These are phyloP conservation scores for Suhomyces faveliae DNA, from an alignment of 805 yeast species.

Conservation along the genomic window DNA sequence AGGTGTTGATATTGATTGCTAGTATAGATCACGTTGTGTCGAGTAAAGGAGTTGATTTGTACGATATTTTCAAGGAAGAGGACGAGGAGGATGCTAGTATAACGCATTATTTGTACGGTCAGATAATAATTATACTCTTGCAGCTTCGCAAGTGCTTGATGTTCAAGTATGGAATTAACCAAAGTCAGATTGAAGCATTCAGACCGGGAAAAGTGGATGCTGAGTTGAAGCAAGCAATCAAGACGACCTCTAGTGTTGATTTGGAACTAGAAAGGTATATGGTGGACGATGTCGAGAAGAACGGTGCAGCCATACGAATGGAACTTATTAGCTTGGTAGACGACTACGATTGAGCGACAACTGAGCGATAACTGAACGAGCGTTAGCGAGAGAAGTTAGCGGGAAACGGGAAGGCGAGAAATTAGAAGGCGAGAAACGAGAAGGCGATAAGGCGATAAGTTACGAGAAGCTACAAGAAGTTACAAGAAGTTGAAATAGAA, in stretches of 20 bases:
- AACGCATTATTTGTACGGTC: slow-evolving; percentile 13
- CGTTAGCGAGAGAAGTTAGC: no score
- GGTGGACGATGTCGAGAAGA: neutral
- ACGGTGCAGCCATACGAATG: neutral
- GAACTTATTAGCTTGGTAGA: neutral
- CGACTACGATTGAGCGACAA: neutral
- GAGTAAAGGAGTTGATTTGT: slow-evolving; percentile 40
- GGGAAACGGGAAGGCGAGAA: no score
- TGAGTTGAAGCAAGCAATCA: slow-evolving; percentile 33
- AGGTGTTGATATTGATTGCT: slow-evolving; percentile 44
- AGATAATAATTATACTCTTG: slow-evolving; percentile 15
- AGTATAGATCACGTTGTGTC: slow-evolving; percentile 45
- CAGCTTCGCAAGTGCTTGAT: slow-evolving; percentile 20
- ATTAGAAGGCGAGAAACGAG: no score
- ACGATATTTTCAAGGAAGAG: slow-evolving; percentile 13
- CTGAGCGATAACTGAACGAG: no score
- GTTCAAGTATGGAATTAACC: slow-evolving; percentile 20
- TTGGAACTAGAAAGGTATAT: neutral
- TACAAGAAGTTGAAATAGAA: no score
- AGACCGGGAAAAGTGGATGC: slow-evolving; percentile 28
- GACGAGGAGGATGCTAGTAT: slow-evolving; percentile 12
- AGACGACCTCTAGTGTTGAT: slow-evolving; percentile 2
- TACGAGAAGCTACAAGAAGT: no score
- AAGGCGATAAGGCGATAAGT: no score
- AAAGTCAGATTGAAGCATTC: slow-evolving; percentile 25